Base-by-base conservation (phyloP, 2,329 filamentous ascomycete species). In the Rosellinia necatrix region DNA sequence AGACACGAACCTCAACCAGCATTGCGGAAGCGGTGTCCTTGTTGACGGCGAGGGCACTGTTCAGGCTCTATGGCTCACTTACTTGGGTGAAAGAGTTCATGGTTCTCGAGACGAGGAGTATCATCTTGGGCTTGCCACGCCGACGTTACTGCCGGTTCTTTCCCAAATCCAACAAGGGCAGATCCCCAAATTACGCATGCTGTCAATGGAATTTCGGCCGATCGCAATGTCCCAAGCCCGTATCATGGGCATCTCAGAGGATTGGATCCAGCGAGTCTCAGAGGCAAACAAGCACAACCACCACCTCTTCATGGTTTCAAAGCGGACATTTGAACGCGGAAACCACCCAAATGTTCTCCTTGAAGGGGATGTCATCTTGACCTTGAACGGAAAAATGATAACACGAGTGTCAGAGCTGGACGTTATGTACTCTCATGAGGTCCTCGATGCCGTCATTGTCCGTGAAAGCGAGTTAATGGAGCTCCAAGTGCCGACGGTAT, bases 261-360 rank as follows among this genome's bases (percentile, higher is more conserved):
- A 96, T 60, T 97, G 93, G 94, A 96, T 99, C 66, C 82, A 90
- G 65, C 89, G 91, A 73, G 93, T 97, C 2, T 88, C 94, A 49
- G 80, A 87, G 63, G 91, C 91, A 60, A 97, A 99, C 72, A 89
- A 91, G 34, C 88, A 94, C 47, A 90, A 92, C 55, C 94, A 99
- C 70, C 94, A 99, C 75, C 84, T 99, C 32, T 99, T 99, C 78
- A 97, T 99, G 90, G 91, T 99, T 25, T 89, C 91, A 67, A 99
- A 99, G 76, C 88, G 96, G 42, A 86, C 84, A 0, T 87, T 87
- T 66, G 85, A 87, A 72, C 79, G 83, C 12, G 75, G 72, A 21
- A 71, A 75, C 44, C 72, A 77, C 2, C 74, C 76, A 1, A 70
- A 58, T 79, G 83, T 87, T 13, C 81, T 99, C 13, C 80, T 90